A percentile compares a stretch with the other conserved stretches of the same genome.
Evolutionary conservation across 139 green algal species (phyloP).

Genomic region (Tetradesmus obliquus): DNA sequence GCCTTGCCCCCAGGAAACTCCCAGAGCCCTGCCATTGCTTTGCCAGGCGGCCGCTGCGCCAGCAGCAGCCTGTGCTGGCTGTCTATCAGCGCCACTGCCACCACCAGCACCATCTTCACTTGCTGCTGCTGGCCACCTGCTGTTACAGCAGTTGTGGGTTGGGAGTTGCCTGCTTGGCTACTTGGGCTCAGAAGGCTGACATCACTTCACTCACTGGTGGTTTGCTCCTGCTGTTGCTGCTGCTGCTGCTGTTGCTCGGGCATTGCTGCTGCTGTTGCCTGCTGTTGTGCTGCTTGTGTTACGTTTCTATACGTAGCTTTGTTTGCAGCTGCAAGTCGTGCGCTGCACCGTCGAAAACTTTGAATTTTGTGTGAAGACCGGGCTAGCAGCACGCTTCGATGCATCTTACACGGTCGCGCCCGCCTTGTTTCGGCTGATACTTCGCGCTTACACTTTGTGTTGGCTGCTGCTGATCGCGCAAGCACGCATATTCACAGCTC

Average conservation of each 20-base stretch:
- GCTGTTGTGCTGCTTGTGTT: not conserved
- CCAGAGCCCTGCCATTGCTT: conserved; percentile 71
- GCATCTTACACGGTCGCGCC: not conserved
- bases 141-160: not conserved
- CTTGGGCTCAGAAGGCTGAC: not conserved
- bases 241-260: not conserved
- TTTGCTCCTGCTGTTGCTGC: not conserved
- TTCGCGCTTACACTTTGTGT: not conserved
- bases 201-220: conserved; percentile 1
- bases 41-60: conserved; percentile 71
- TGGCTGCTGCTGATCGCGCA: not conserved
- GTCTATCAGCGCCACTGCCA: conserved; percentile 66
- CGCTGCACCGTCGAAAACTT: not conserved
- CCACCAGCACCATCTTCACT: conserved; percentile 61
- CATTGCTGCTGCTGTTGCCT: not conserved
- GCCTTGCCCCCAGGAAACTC: conserved; percentile 78
- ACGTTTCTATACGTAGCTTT: not conserved
- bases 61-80: conserved; percentile 67
- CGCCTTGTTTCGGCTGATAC: not conserved
- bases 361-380: not conserved
- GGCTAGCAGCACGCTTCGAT: not conserved
- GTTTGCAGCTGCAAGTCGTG: not conserved
- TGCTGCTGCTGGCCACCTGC: not conserved
- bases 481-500: not conserved
- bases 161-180: not conserved